Base-by-base conservation (phyloP, 139 green algal genomes). In the Tetratostichococcus sp. region DNA sequence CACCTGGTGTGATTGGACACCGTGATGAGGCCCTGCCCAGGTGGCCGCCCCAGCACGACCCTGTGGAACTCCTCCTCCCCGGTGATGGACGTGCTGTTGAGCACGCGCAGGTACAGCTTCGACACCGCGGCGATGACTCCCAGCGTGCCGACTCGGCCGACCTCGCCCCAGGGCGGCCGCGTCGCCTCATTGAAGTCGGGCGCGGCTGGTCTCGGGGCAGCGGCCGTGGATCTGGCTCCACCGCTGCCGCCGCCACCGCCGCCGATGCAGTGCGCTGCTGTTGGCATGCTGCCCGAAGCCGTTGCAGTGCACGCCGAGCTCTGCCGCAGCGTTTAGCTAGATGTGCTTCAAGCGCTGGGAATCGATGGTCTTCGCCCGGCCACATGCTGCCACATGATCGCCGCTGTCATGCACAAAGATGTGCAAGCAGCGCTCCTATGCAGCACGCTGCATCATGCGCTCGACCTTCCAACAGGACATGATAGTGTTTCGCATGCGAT, bases 1-100 rank as follows among this genome's bases (percentile, higher is more conserved):
- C 66, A 89, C 89, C 87, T 92, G 50, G 88, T 93, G 78, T 95
- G 90, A 68, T 95, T 95, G 80, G 76, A 85, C 23, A 92, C 81
- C 32, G 86, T 94, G 39, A 95, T 80, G 4, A 95, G 85, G 8
- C 86, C 89, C 22, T 79, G 50, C 1, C 72, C 80, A 21, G 35
- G 26, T 1, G 71, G 66, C 17, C 89, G 74, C 0, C 83, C 30
- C 22, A 82, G 73, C 1, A 85, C 68, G 0, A 75, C 43, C 31
- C 89, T 43, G 25, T 72, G 23, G 32, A 86, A 84, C 14, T 30
- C 70, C 3, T 76, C 57, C 22, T 75, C 35, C 23, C 84, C 84
- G 16, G 73, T 65, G 0, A 90, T 65, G 0, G 42, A 73, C 1
- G 76, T 85, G 25, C 42, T 82, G 80, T 92, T 94, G 0, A 90